Conservation (phyloP, 768 basidiomycete species). For the Phylloporus sp. region DNA sequence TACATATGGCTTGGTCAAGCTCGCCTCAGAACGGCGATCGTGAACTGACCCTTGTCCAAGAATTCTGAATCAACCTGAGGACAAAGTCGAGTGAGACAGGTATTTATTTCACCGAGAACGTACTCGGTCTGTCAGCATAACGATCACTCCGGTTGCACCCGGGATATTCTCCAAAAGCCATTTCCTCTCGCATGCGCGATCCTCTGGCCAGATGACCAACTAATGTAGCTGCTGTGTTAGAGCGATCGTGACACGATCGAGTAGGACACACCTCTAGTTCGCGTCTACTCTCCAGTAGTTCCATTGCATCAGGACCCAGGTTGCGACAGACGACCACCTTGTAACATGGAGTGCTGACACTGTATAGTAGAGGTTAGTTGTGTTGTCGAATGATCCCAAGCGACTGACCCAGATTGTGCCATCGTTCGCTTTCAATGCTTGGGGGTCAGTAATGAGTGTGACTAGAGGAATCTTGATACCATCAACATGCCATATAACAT, state of each 20-base stretch:
- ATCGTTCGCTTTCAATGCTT: slow-evolving; percentile 8
- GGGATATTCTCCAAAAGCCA: slow-evolving; percentile 74
- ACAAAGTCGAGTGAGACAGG: not conserved
- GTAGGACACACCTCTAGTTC: slow-evolving; percentile 51
- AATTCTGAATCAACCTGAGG: slow-evolving; percentile 70
- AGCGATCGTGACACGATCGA: not conserved
- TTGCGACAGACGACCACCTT: slow-evolving; percentile 58
- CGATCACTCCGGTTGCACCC: slow-evolving; percentile 60
- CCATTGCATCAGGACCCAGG: slow-evolving; percentile 63
- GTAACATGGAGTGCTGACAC: slow-evolving; percentile 18
- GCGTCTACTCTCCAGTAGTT: slow-evolving; percentile 42
- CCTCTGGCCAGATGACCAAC: slow-evolving; percentile 50
- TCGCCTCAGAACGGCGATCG: not conserved
- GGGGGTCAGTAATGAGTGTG: not conserved
- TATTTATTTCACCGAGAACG: not conserved
- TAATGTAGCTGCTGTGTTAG: slow-evolving; percentile 15
- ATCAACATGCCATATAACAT: not conserved
- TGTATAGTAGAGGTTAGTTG: slow-evolving; percentile 25
- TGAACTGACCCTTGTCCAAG: slow-evolving; percentile 32
- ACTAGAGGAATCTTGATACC: not conserved
- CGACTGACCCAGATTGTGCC: slow-evolving; percentile 26
- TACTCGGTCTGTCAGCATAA: slow-evolving; percentile 74
- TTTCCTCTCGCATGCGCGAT: slow-evolving; percentile 50
- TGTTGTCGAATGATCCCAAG: slow-evolving; percentile 6
- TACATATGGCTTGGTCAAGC: slow-evolving; percentile 31